Base-by-base conservation (phyloP, 176 grass and related monocot genomes). In the Phoenix roebelenii region DNA sequence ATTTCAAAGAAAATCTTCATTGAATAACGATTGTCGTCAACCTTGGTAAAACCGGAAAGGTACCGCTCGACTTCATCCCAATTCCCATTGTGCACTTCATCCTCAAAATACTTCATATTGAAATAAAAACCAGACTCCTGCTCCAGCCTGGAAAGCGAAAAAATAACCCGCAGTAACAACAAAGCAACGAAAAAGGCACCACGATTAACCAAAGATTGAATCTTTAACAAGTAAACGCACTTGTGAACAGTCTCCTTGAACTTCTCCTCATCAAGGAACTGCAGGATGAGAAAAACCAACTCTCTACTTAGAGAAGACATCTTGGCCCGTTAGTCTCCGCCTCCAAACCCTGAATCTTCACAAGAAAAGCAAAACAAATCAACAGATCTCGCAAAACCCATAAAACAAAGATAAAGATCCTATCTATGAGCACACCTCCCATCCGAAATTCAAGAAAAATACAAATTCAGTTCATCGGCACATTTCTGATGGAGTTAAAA, bases 1-100 rank as follows among this genome's bases (percentile, higher is more conserved):
- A 96, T 96, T 71, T 85, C 86, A 23, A 87, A 96, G 77, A 90
- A 95, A 63, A 95, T 90, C 86, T 90, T 95, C 83, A 79, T 79
- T 0, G 91, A 95, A 63, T 79, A 84, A 49, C 77, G 76, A 60
- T 95, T 95, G 64, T 90, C 91, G 2, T 90, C 83, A 1, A 95
- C 77, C 49, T 95, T 95, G 19, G 83, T 95, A 57, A 95, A 95
- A 7, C 86, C 91, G 9, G 80, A 72, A 0, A 95, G 83, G 71
- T 90, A 95, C 20, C 72, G 80, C 64, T 95, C 83, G 14, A 95
- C 91, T 12, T 87, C 78, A 7, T 95, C 83, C 90, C 83, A 95
- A 50, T 90, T 90, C 18, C 90, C 90, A 71, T 82, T 84, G 7
- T 78, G 67, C 55, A 95, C 86, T 68, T 90, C 77, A 4, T 95